Evolutionary conservation across 2,329 filamentous ascomycete genomes (phyloP), one percentile per base, ranked within the genome.

Genomic region (Claviceps sp.): DNA sequence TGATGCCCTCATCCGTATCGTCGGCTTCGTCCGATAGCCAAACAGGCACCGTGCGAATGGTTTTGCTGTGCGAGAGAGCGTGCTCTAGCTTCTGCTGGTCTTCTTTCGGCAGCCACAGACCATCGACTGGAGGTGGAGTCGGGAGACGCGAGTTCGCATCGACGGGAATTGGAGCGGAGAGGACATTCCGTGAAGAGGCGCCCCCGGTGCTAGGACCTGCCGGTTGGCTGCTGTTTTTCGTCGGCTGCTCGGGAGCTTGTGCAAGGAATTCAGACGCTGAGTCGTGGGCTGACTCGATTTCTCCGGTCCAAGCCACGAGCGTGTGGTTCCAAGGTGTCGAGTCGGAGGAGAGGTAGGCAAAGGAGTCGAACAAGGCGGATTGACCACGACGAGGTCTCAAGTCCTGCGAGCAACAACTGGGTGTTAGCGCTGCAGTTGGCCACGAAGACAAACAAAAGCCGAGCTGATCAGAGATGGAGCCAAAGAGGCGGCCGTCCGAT

Each of bases 301-400:
- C 91, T 53, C 91, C 91, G 3, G 91, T 95, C 91, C 91, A 97
- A 45, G 88, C 90, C 50, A 97, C 86, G 5, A 96, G 78, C 1
- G 84, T 93, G 70, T 96, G 91, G 60, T 89, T 88, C 90, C 90
- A 97, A 20, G 85, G 82, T 2, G 85, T 83, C 44, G 85, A 77
- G 52, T 85, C 76, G n/a, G 89, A 94, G 3, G 89, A 87, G 45
- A 97, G 80, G 68, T 94, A 84, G 52, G 84, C 80, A 62, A 97
- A 89, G 9, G 89, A 90, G 66, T 96, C 89, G 68, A 94, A 94
- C 37, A 97, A 77, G 16, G 91, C 89, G 13, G 91, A 96, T 53
- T 90, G 91, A 51, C 91, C 91, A 54, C 85, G 85, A 26, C 90
- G 86, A 54, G 82, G 74, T 59, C 80, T 81, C 51, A 96, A 71